Percentiles rank a stretch among this genome's conserved stretches.
phyloP scores from a whole-genome alignment of 2,329 filamentous ascomycete genomes.

The Fusarium mexicanum region DNA sequence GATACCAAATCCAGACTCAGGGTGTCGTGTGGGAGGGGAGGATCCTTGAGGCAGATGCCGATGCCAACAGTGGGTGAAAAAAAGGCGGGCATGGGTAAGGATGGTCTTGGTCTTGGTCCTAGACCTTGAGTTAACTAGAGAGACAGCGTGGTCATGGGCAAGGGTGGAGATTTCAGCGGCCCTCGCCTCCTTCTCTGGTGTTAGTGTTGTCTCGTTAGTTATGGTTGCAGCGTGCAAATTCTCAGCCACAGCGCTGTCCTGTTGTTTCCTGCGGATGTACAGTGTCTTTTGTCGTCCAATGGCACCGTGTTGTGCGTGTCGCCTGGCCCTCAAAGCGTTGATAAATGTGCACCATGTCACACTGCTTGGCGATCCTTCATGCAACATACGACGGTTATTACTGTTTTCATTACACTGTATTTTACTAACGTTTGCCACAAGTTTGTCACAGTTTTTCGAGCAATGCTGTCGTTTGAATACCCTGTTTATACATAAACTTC shows the following conservation, averaged over 20 bases:
- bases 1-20: conserved; percentile 15
- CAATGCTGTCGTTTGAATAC: not conserved
- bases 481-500: not conserved
- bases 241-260: conserved; percentile 17
- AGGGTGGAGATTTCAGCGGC: conserved; percentile 14
- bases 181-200: not conserved
- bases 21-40: conserved; percentile 40
- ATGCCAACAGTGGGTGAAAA: conserved; percentile 42
- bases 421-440: conserved; percentile 6
- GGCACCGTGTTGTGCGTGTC: conserved; percentile 3
- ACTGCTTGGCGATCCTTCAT: not conserved
- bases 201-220: not conserved
- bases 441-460: not conserved
- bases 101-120: conserved; percentile 28
- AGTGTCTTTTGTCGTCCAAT: not conserved
- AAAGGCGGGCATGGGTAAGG: conserved; percentile 39
- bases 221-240: conserved; percentile 15
- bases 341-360: not conserved
- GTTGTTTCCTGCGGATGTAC: not conserved
- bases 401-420: conserved; percentile 21
- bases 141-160: conserved; percentile 18
- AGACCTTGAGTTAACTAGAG: conserved; percentile 2
- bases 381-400: not conserved
- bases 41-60: conserved; percentile 38
- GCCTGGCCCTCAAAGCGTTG: conserved; percentile 1